Base-by-base conservation (phyloP, 495 filamentous ascomycete species). In the Aspergillus homomorphus region DNA sequence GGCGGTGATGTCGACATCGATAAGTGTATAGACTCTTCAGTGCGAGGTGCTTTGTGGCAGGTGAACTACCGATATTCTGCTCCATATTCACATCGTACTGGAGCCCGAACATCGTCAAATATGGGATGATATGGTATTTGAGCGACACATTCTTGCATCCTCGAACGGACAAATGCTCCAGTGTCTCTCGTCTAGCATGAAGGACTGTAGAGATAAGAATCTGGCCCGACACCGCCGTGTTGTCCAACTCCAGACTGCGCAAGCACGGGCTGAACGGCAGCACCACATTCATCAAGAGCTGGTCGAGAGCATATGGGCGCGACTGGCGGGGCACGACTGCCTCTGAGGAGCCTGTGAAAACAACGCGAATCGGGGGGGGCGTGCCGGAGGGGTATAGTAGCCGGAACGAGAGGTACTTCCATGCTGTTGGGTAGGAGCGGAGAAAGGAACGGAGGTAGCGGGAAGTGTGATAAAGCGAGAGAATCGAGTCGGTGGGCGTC, bases 81-180 rank as follows among this genome's bases (percentile, higher is more conserved):
- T 75, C 77, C 62, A 71, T 74, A 30, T 74, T 72, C 33, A 74
- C 69, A 63, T 78, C 73, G 57, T 70, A 71, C 57, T 81, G 78
- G 5, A 81, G 62, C 8, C 72, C 69, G 54, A 74, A 79, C 73
- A 82, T 73, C 45, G 75, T 75, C 18, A 86, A 69, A 55, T 80
- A 86, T 3, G 83, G 83, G 33, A 85, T 75, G 54, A 86, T 80
- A 54, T 86, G 83, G 61, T 86, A 86, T 66, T 86, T 86, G 49
- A 86, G 71, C 18, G 83, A 85, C 28, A 86, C 83, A 68, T 86
- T 84, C 67, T 86, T 85, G 76, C 83, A 86, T 8, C 83, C 83
- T 9, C 83, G 78, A 38, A 85, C 78, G 5, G 83, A 86, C 19
- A 86, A 73, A 59, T 86, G 83, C 62, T 82, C 76, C 53, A 86